Conservation (phyloP, 768 basidiomycete species). For the Rhizopogon salebrosus region DNA sequence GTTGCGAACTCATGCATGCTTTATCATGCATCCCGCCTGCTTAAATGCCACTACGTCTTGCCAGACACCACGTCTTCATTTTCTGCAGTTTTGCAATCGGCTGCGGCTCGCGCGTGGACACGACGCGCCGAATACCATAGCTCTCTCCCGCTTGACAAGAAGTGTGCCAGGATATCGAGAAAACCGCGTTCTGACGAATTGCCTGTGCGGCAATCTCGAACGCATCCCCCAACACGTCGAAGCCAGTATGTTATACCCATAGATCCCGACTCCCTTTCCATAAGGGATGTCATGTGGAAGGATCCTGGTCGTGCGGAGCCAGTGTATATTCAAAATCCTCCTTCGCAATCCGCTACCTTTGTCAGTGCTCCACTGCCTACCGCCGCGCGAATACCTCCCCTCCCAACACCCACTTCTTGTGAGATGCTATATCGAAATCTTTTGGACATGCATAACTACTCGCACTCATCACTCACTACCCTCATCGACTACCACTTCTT, state of each 20-base stretch:
- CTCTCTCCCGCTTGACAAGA: not conserved
- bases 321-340: constrained; percentile 5
- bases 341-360: constrained; percentile 1
- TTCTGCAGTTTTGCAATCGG: constrained; percentile 38
- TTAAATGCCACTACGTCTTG: constrained; percentile 6
- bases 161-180: not conserved
- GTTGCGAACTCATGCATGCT: constrained; percentile 33
- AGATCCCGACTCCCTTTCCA: constrained; percentile 18
- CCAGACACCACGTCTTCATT: constrained; percentile 19
- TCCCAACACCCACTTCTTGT: constrained; percentile 27
- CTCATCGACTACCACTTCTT: constrained; percentile 22
- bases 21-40: constrained; percentile 31
- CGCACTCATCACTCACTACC: constrained; percentile 9
- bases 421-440: constrained; percentile 30
- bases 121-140: constrained; percentile 18
- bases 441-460: constrained; percentile 17
- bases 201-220: not conserved
- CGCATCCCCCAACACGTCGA: not conserved
- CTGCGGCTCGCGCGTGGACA: constrained; percentile 47
- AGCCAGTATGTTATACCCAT: constrained; percentile 8
- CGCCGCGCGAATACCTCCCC: not conserved
- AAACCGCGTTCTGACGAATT: not conserved
- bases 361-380: constrained; percentile 3
- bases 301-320: constrained; percentile 19
- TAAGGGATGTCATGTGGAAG: constrained; percentile 18